Evolutionary conservation across 2,329 filamentous ascomycete genomes (phyloP), one percentile per base, ranked within the genome.

Genomic region (Epicoccum nigrum): DNA sequence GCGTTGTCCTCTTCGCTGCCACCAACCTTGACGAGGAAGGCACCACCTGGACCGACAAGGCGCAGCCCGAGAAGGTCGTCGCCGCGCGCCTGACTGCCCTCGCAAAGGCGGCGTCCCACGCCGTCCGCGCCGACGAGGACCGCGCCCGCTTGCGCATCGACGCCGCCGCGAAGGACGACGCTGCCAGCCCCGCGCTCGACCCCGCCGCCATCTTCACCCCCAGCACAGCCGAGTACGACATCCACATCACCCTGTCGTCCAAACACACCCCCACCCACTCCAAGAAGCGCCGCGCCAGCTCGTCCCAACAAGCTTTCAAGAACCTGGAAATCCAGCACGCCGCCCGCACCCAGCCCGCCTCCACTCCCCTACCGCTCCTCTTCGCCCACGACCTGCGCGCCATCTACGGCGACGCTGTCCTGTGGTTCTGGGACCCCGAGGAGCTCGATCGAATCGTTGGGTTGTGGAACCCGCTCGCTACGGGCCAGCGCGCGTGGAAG

Each of bases 81-180:
- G 93, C 92, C 11, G 84, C 86, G 12, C 86, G 94, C 31, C 88
- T 97, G 82, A 92, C 89, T 0, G 84, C 84, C 4, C 79, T 99
- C 2, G 90, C 93, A 6, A 86, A 87, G 60, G 89, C 90, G 2
- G 91, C 90, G 9, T 65, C 77, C 1, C 63, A 60, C 7, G 63
- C 59, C 15, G 27, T 90, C 12, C 81, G 78, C 40, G 73, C 77
- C 9, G 69, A 83, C 27, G 81, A 80, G 20, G 66, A 82, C 20
- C 73, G 75, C 11, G 72, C 90, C 77, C 23, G 67, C 12, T 34
- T 49, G 3, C 48, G 48, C 13, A 39, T 63, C 21, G 40, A 15
- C 15, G 8, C 59, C 27, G 47, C 45, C 15, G 15, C 35, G 6
- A 6, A 25, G 23, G 6, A 25, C 15, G 6, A 9, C 16, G 4